phyloP scores from a whole-genome alignment of 2,329 filamentous ascomycete genomes.

The Talaromyces verruculosus region DNA sequence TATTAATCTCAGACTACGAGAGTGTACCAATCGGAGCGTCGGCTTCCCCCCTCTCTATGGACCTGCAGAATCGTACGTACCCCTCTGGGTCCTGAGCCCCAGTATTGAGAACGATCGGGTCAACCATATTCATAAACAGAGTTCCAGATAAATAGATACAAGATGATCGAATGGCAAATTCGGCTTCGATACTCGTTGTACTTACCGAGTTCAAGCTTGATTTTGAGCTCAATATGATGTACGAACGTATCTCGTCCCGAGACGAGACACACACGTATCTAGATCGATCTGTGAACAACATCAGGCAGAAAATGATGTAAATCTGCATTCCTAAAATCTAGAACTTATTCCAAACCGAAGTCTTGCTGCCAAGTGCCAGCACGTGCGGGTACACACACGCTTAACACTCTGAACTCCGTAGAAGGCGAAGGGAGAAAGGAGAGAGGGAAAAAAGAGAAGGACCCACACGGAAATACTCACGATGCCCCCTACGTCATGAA shows the following conservation, averaged over 20 bases:
- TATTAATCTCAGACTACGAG: neutral
- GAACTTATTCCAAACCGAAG: neutral
- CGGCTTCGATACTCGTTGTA: neutral
- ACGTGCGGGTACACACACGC: neutral
- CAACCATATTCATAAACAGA: neutral
- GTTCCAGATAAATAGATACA: neutral
- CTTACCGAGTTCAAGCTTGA: neutral
- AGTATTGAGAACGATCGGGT: neutral
- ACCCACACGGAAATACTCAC: constrained; percentile 5
- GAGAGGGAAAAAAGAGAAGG: neutral
- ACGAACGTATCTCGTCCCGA: too few relatives aligned
- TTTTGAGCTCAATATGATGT: neutral
- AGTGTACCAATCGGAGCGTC: neutral
- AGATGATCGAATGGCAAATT: constrained; percentile 1
- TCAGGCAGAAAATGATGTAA: neutral
- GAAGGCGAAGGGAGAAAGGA: neutral
- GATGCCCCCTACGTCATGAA: constrained; percentile 16
- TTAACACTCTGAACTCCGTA: neutral
- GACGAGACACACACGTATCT: too few relatives aligned
- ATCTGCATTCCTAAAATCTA: constrained; percentile 1
- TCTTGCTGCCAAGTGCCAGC: neutral
- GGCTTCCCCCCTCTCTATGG: neutral
- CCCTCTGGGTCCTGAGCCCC: neutral
- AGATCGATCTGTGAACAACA: neutral
- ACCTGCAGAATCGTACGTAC: neutral